Conservation (phyloP, 331 rosid genomes). For the Dryas integrifolia region DNA sequence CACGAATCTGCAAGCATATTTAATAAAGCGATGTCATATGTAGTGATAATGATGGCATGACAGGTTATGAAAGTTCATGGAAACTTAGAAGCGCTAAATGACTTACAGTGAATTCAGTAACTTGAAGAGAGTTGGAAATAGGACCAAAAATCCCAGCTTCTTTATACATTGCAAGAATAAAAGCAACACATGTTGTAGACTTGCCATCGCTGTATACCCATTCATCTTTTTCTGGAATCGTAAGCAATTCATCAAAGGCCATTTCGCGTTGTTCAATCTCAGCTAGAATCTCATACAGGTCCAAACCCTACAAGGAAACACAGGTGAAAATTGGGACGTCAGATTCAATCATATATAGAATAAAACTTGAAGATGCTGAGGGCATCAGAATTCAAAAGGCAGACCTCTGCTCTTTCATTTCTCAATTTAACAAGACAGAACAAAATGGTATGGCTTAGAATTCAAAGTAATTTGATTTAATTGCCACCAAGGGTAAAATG, state of each 20-base stretch:
- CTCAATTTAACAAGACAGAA: background rate
- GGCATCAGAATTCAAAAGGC: background rate
- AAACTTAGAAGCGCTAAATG: background rate
- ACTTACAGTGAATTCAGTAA: conserved; percentile 88
- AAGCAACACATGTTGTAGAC: conserved; percentile 86
- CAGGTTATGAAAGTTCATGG: background rate
- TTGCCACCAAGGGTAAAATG: background rate
- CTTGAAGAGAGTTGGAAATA: conserved; percentile 67
- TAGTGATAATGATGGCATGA: background rate
- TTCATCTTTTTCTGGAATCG: conserved; percentile 87
- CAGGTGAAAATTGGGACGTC: background rate
- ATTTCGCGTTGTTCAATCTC: conserved; percentile 76
- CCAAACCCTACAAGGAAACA: conserved; percentile 53
- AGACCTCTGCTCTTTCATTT: background rate
- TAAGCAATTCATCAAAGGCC: conserved; percentile 67
- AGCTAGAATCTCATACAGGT: conserved; percentile 59
- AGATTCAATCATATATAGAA: background rate
- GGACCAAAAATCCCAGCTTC: conserved; percentile 81
- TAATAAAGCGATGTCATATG: conserved; percentile 11
- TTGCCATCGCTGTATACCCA: conserved; percentile 93
- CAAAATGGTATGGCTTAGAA: background rate
- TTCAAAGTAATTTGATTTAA: background rate
- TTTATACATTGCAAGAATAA: conserved; percentile 84
- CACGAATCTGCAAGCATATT: conserved; percentile 58
- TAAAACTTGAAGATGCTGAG: background rate